phyloP scores from a whole-genome alignment of 495 filamentous ascomycete genomes.

The Bathelium albidoporum region DNA sequence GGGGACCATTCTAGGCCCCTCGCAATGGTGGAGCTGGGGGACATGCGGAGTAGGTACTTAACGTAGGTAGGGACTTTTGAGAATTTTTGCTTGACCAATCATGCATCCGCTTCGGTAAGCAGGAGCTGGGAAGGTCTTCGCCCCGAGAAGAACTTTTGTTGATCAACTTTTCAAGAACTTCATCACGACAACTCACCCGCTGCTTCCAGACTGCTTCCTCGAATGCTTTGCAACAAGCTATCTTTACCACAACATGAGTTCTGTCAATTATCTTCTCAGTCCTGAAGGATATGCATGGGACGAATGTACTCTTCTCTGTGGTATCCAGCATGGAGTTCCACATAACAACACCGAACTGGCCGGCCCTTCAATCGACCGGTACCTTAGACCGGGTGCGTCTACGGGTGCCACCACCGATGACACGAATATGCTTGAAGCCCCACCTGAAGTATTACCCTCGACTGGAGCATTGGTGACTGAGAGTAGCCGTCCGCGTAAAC shows the following conservation, averaged over 20 bases:
- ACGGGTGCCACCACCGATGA: neutral
- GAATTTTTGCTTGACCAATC: neutral
- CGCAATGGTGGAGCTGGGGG: neutral
- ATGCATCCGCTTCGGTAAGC: neutral
- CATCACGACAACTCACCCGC: neutral
- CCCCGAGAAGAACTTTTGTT: neutral
- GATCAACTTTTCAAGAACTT: neutral
- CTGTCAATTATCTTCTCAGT: neutral
- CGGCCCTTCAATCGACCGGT: neutral
- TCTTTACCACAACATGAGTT: neutral
- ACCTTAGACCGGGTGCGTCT: neutral
- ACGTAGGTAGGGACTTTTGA: no score
- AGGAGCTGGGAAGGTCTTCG: neutral
- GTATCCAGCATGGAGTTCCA: neutral
- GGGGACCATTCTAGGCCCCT: neutral
- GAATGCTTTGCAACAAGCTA: neutral
- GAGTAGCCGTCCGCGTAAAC: neutral
- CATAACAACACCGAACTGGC: neutral
- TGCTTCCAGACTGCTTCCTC: neutral
- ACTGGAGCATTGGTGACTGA: neutral
- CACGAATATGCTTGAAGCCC: neutral
- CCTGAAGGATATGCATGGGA: neutral
- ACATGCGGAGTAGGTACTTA: no score
- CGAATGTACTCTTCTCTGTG: neutral
- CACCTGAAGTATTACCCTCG: neutral